Base-by-base conservation (phyloP, 1,284 basidiomycete species). In the Ceratorhiza oryzae-sativae region DNA sequence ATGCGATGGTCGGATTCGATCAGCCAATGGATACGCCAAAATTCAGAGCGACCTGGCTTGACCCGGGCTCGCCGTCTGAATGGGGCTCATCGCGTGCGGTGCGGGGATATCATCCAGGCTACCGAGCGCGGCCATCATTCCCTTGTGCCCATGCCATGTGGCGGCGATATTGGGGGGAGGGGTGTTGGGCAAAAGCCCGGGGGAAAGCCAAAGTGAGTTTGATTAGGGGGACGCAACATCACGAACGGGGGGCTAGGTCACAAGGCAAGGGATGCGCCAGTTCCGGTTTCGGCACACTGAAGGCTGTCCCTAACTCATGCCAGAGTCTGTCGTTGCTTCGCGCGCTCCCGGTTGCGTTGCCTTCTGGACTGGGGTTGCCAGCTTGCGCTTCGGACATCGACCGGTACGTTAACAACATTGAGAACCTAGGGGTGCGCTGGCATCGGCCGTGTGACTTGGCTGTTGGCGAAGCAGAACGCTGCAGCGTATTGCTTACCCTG, bases 161-260 rank as follows among this genome's bases (percentile, higher is more conserved):
- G 58, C 27, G 39, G 20, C 42, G 45, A 42, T 60, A 60, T 42
- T 60, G 36, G 36, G 58, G 58, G 36, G 36, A 39, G 58, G 36
- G 36, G 6, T 13, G 36, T 39, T 42, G 39, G 32, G 3, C 53
- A 45, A 9, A 42, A 27, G 39, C 58, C 39, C 56, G 56, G 58
- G 27, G 41, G 58, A 60, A 60, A 60, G 58, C 41, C 58, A 60
- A 60, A 60, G 58, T 60, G 58, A 60, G 39, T 60, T 60, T 60
- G 58, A 60, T 60, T 56, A 20, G 18, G 15, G 51, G 34, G 58
- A 36, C 20, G 27, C 27, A 60, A 60, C 58, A 32, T 60, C 36
- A 27, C 36, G 5, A 20, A 15, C 36, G 1, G 2, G 4, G 1
- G 36, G 20, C 23, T 30, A 45, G 58, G 58, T 60, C 58, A 60